Conservation (phyloP, 768 basidiomycete species). For the Kwoniella dendrophila region DNA sequence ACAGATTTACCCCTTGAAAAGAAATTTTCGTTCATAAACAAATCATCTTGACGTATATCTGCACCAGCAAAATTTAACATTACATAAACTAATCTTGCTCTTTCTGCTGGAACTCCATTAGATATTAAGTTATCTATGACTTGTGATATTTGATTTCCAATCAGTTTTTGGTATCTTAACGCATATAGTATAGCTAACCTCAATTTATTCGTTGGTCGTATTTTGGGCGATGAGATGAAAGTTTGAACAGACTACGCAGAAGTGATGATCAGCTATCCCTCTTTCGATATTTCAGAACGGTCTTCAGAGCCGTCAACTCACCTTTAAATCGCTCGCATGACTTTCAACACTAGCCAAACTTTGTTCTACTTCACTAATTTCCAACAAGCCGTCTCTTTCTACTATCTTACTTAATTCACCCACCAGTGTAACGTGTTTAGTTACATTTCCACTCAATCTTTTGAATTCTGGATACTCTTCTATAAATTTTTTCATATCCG, state of each 20-base stretch:
- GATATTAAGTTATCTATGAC: slow-evolving; percentile 58
- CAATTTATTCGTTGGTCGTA: slow-evolving; percentile 80
- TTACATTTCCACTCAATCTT: slow-evolving; percentile 95
- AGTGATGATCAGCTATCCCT: not conserved
- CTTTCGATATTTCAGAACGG: too few relatives aligned
- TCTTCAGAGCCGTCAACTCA: slow-evolving; percentile 55
- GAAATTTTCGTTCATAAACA: slow-evolving; percentile 92
- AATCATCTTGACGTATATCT: slow-evolving; percentile 94
- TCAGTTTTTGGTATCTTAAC: slow-evolving; percentile 87
- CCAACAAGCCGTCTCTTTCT: slow-evolving; percentile 78
- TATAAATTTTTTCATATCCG: slow-evolving; percentile 95
- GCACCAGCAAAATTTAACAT: slow-evolving; percentile 89
- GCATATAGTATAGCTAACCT: slow-evolving; percentile 89
- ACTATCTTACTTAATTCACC: slow-evolving; percentile 93
- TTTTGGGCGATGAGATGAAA: slow-evolving; percentile 67
- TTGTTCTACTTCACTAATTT: slow-evolving; percentile 93
- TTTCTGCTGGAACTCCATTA: slow-evolving; percentile 62
- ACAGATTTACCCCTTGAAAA: slow-evolving; percentile 93
- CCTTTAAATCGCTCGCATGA: slow-evolving; percentile 75
- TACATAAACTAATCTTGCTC: slow-evolving; percentile 68
- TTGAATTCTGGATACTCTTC: slow-evolving; percentile 98
- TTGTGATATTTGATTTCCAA: slow-evolving; percentile 73
- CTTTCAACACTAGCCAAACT: slow-evolving; percentile 90
- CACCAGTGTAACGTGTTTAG: slow-evolving; percentile 95
- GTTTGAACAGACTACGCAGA: slow-evolving; percentile 73